phyloP scores from a whole-genome alignment of 306 rosid genomes.

The Boehmeria nivea region DNA sequence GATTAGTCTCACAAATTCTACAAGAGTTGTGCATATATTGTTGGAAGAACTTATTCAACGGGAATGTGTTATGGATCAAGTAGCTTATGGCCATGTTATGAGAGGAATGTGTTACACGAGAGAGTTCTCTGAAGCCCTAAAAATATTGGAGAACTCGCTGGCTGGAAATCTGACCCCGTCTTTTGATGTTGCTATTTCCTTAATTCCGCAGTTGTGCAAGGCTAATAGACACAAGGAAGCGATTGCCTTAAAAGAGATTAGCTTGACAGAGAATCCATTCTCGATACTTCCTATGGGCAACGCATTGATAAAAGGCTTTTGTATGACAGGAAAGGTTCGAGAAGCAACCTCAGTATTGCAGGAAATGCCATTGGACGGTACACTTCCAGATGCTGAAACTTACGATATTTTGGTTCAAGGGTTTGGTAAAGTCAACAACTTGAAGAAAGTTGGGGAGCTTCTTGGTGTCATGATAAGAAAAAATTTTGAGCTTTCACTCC shows the following conservation, averaged over 20 bases:
- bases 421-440: conserved; percentile 40
- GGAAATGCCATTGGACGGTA: conserved; percentile 43
- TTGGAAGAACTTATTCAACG: conserved; percentile 41
- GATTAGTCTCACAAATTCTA: conserved; percentile 40
- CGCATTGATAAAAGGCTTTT: conserved; percentile 57
- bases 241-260: conserved; percentile 44
- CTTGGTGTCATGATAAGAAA: conserved; percentile 54
- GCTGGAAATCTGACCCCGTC: conserved; percentile 39
- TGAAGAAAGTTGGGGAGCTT: conserved; percentile 50
- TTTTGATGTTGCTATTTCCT: conserved; percentile 41
- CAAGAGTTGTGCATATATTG: conserved; percentile 36
- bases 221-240: conserved; percentile 50
- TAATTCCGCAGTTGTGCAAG: conserved; percentile 60
- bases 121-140: conserved; percentile 43
- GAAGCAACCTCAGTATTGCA: conserved; percentile 42
- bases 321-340: conserved; percentile 36
- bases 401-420: conserved; percentile 58
- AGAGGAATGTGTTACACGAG: conserved; percentile 47
- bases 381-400: conserved; percentile 40
- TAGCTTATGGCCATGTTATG: conserved; percentile 46
- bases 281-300: conserved; percentile 26
- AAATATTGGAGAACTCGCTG: conserved; percentile 48
- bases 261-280: conserved; percentile 35
- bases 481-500: conserved; percentile 35
- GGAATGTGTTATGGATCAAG: conserved; percentile 40